Evolutionary conservation across 2,329 filamentous ascomycete species (phyloP).

Genomic region (Calonectria pauciramosa): DNA sequence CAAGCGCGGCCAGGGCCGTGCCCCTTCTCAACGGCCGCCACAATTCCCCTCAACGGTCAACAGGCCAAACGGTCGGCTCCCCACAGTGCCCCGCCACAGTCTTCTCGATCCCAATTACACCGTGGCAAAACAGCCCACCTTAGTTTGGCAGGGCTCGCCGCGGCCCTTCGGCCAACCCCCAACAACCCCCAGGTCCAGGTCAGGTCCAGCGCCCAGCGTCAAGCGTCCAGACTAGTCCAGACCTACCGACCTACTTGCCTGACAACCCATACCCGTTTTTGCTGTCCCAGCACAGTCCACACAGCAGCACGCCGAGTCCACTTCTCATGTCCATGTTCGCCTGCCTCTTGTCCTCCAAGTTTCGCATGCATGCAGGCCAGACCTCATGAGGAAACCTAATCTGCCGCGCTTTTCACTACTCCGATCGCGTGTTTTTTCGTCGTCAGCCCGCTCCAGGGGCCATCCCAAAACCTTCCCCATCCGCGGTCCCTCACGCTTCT

Average conservation of each 20-base stretch:
- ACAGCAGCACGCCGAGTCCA: not conserved
- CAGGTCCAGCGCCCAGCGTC: not conserved
- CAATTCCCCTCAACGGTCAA: slow-evolving; percentile 41
- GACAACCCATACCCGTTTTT: slow-evolving; percentile 13
- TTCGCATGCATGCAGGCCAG: slow-evolving; percentile 42
- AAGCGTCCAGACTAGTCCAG: not conserved
- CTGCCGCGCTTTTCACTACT: slow-evolving; percentile 38
- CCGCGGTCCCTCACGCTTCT: slow-evolving; percentile 28
- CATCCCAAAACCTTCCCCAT: slow-evolving; percentile 31
- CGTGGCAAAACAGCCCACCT: slow-evolving; percentile 31
- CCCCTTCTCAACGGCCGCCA: slow-evolving; percentile 47
- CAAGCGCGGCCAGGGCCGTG: slow-evolving; percentile 46
- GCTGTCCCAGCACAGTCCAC: not conserved
- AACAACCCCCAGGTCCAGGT: slow-evolving; percentile 28
- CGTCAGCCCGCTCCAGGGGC: slow-evolving; percentile 41
- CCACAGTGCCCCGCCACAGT: slow-evolving; percentile 40
- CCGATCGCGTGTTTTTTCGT: slow-evolving; percentile 47
- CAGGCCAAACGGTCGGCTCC: slow-evolving; percentile 29
- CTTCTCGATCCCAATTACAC: slow-evolving; percentile 21
- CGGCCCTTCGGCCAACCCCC: slow-evolving; percentile 29
- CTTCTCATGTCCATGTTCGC: slow-evolving; percentile 30
- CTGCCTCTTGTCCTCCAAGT: slow-evolving; percentile 42
- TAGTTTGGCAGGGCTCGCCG: slow-evolving; percentile 24
- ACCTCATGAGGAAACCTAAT: slow-evolving; percentile 45
- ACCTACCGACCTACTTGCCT: slow-evolving; percentile 8